Conservation (phyloP, 495 filamentous ascomycete genomes). For the Staphylotrichum longicolle region DNA sequence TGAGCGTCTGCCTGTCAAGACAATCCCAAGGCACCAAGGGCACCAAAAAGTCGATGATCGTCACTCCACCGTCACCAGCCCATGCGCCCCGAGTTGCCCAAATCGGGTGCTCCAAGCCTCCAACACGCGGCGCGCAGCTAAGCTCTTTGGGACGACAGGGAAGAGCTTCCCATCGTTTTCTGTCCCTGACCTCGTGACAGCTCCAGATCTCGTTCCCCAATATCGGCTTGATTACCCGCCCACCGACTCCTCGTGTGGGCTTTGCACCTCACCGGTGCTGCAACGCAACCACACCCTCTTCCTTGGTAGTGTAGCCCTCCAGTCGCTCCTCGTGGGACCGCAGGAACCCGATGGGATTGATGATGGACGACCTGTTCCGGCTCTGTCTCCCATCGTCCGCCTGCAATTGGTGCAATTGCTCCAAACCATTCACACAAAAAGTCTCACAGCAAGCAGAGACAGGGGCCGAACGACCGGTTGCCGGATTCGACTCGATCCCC, state of each 20-base stretch:
- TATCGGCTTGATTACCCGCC: constrained; percentile 19
- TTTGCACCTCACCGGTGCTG: constrained; percentile 24
- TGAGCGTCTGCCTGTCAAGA: neutral
- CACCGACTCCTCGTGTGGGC: constrained; percentile 9
- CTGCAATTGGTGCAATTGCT: neutral
- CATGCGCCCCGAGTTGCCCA: neutral
- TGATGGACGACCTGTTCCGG: neutral
- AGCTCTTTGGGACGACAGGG: constrained; percentile 8
- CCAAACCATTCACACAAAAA: too few relatives aligned
- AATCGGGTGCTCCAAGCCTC: too few relatives aligned
- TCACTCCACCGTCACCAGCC: constrained; percentile 17
- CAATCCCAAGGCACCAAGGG: constrained; percentile 18
- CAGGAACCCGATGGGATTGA: constrained; percentile 2
- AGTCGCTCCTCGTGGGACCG: constrained; percentile 13
- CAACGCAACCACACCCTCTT: constrained; percentile 20
- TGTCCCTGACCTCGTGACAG: constrained; percentile 21
- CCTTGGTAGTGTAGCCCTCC: too few relatives aligned
- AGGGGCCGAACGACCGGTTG: constrained; percentile 8
- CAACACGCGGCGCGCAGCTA: constrained; percentile 13
- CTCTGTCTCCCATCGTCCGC: neutral
- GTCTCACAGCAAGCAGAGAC: constrained; percentile 2
- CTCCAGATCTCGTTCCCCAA: constrained; percentile 19
- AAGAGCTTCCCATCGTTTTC: neutral
- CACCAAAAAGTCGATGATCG: constrained; percentile 17
- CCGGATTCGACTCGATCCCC: constrained; percentile 15